Conservation (phyloP, 2,329 filamentous ascomycete genomes). For the Colletotrichum gloeosporioides region DNA sequence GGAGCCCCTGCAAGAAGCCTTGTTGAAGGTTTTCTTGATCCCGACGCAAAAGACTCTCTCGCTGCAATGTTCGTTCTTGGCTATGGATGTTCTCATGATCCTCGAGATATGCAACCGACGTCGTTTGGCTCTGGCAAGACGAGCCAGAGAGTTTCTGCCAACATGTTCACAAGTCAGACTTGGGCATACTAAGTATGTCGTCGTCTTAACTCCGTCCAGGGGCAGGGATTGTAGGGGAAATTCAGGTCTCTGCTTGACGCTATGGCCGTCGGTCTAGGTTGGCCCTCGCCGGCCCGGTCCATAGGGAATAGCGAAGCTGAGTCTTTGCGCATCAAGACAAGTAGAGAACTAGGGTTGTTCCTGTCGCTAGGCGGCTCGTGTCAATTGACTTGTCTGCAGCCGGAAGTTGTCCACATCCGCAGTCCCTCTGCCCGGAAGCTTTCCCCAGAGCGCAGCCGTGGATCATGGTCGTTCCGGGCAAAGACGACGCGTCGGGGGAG, state of each 20-base stretch:
- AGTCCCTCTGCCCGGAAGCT: background rate
- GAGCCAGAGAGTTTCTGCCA: background rate
- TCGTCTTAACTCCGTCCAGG: constrained; percentile 7
- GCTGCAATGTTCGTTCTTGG: background rate
- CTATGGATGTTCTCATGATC: background rate
- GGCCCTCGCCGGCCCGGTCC: constrained; percentile 15
- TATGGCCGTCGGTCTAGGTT: constrained; percentile 4
- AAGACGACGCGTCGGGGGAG: background rate
- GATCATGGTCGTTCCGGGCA: background rate
- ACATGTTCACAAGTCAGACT: background rate
- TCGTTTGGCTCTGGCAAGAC: background rate
- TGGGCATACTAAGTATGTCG: background rate
- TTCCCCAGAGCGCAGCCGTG: background rate
- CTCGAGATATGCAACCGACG: background rate
- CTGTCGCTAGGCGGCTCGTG: background rate
- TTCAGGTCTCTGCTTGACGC: constrained; percentile 19
- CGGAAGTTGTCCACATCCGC: background rate
- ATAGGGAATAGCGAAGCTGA: background rate
- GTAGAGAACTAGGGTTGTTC: background rate
- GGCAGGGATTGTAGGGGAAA: constrained; percentile 5
- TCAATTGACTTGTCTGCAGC: background rate
- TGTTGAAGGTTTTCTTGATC: background rate
- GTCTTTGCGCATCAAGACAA: background rate
- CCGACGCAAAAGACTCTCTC: background rate
- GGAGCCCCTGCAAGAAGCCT: background rate